phyloP scores from a whole-genome alignment of 768 basidiomycete genomes.

The Paxillus involutus region DNA sequence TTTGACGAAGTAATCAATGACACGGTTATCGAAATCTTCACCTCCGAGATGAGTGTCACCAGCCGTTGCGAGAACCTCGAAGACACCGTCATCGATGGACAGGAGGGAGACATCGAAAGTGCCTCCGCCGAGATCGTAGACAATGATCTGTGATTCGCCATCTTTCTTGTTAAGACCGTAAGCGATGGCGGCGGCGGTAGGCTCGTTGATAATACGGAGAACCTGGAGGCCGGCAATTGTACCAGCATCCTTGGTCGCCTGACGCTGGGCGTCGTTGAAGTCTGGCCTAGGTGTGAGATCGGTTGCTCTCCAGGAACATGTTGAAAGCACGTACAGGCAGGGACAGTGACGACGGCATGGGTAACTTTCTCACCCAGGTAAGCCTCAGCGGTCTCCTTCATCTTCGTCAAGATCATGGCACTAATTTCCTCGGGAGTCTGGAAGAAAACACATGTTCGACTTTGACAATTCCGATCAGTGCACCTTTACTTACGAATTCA shows the following conservation, averaged over 20 bases:
- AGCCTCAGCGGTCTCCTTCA: conserved; percentile 99
- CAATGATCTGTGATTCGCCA: conserved; percentile 93
- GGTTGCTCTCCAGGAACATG: not conserved
- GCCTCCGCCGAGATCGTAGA: conserved; percentile 98
- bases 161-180: conserved; percentile 98
- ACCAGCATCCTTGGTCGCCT: conserved; percentile 98
- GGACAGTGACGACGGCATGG: conserved; percentile 97
- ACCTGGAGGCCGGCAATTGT: conserved; percentile 93
- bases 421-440: conserved; percentile 93
- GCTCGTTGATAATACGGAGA: conserved; percentile 97
- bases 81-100: conserved; percentile 91
- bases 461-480: not conserved
- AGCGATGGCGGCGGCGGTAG: conserved; percentile 95
- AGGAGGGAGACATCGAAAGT: conserved; percentile 98
- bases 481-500: conserved; percentile 66
- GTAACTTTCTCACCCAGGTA: conserved; percentile 96
- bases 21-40: conserved; percentile 94
- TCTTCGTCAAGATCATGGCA: conserved; percentile 94
- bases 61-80: conserved; percentile 87
- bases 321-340: conserved; percentile 66
- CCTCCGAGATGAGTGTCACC: conserved; percentile 95
- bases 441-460: not conserved
- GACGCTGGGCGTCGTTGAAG: conserved; percentile 99
- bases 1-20: conserved; percentile 89
- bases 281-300: conserved; percentile 51